Evolutionary conservation across 805 yeast species (phyloP), one percentile per base, ranked within the genome.

Genomic region (Candida vartiovaarae): DNA sequence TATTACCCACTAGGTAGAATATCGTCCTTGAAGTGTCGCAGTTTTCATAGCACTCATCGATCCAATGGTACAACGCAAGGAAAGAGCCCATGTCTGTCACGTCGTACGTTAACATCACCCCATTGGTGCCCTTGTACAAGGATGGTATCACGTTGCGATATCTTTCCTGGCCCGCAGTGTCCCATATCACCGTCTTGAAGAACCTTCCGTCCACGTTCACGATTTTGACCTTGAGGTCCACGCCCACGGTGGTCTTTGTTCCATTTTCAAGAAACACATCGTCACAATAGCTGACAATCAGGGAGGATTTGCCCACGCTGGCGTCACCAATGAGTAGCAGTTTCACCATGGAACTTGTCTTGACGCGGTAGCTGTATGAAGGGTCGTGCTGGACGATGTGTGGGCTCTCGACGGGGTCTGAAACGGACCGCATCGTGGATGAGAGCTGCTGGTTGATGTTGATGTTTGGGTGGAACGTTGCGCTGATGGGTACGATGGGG

Each of bases 151-250:
- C 70, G 38, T 72, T 70, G 47, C 72, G 60, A 46, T 68, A 72
- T 40, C 75, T 58, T 50, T 72, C 76, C 55, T 72, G 76, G 4
- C 77, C 77, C 4, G 77, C 77, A 10, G 76, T 71, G 49, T 71
- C 76, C 76, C 76, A 72, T 42, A 72, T 52, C 7, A 66, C 67
- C 10, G 71, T 64, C 49, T 71, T 71, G 57, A 70, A 71, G 38
- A 60, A 60, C 36, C 68, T 56, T 25, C 70, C 67, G 50, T 70
- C 75, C 11, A 72, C 66, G 48, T 67, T 70, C 9, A 71, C 65
- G 10, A 66, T 48, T 40, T 69, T 66, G 7, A 70, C 67, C 53
- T 71, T 71, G 38, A 72, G 60, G 49, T 72, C 76, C 5, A 72
- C 68, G 10, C 77, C 77, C 33, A 72, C 65, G 0, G 76, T 71